Evolutionary conservation across 352 stramenopile species (phyloP), one percentile per base, ranked within the genome.

Genomic region (Phytophthora pini): DNA sequence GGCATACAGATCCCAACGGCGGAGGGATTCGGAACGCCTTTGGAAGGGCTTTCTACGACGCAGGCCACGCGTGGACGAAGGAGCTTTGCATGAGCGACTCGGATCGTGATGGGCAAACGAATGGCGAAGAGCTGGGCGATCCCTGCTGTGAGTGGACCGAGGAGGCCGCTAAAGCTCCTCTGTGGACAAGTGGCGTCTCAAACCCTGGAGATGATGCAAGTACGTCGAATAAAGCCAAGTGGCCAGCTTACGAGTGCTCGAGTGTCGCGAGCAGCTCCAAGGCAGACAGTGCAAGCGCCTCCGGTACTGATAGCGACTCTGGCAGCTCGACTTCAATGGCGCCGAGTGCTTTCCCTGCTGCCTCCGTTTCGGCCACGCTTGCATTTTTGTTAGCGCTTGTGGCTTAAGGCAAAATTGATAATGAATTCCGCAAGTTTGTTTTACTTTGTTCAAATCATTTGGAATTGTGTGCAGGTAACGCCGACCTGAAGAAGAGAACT

Each of bases 1-100:
- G 74, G 1, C 74, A 79, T 53, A 41, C 57, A 0, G 36, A 77
- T 4, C 17, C 53, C 8, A 9, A 49, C 3, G 58, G 44, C 11
- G 67, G 62, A 4, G 67, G 63, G 9, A 20, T 43, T 11, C 39
- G 46, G 11, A 79, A 76, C 15, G 27, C 31, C 1, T 77, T 82
- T 40, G 74, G 74, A 7, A 20, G 52, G 0, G 74, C 53, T 0
- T 82, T 79, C 47, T 44, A 48, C 4, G 36, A 26, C 4, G 49
- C 51, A 5, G 62, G 61, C 1, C 20, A 65, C n/a, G 17, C 46
- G 13, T 79, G 7, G 38, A 43, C 38, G 1, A 20, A 10, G 38
- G n/a, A 43, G 15, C 38, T 43, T 20, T 43, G 38, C n/a, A 43
- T 43, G 38, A 43, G 5, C 8, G 38, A 36, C 10, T 36, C 31